A percentile compares a stretch with the other conserved stretches of the same genome.
These are phyloP conservation scores for Lasiodiplodia sp. DNA, from an alignment of 2,329 filamentous ascomycete genomes.

Conservation along the genomic window DNA sequence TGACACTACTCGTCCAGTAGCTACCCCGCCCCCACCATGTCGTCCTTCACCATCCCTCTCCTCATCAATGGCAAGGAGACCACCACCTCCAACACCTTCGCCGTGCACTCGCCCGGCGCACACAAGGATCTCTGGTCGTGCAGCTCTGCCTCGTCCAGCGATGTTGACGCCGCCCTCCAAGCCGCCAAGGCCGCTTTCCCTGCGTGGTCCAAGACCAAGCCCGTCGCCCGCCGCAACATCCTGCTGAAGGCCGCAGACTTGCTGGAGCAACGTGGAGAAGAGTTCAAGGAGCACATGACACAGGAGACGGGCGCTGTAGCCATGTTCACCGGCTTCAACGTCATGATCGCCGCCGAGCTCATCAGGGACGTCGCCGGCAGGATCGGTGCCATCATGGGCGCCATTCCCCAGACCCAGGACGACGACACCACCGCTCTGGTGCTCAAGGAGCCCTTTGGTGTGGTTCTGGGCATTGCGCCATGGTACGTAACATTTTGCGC, in stretches of 20 bases:
- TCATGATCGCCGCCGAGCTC: conserved; percentile 51
- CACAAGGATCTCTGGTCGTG: conserved; percentile 62
- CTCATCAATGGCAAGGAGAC: conserved; percentile 59
- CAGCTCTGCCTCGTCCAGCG: conserved; percentile 63
- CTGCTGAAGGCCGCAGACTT: conserved; percentile 73
- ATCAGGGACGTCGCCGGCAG: conserved; percentile 62
- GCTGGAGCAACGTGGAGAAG: conserved; percentile 65
- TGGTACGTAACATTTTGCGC: conserved; percentile 63
- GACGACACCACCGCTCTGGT: conserved; percentile 68
- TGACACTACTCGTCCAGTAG: neutral
- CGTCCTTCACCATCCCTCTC: conserved; percentile 51
- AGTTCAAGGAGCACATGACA: conserved; percentile 67
- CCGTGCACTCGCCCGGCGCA: conserved; percentile 64
- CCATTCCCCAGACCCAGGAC: conserved; percentile 56
- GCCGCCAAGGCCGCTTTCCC: conserved; percentile 73
- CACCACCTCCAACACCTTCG: conserved; percentile 57
- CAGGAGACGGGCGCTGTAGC: conserved; percentile 63
- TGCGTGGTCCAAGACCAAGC: conserved; percentile 71
- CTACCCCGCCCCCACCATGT: conserved; percentile 14
- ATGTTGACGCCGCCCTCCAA: conserved; percentile 63
- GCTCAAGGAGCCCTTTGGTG: conserved; percentile 78
- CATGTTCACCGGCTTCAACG: conserved; percentile 49
- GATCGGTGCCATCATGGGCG: conserved; percentile 55
- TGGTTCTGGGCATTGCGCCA: conserved; percentile 79
- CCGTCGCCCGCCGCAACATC: conserved; percentile 70